Evolutionary conservation across 1,139 yeast genomes (phyloP), one percentile per base, ranked within the genome.

Genomic region (Pneumocystis wakefieldiae): DNA sequence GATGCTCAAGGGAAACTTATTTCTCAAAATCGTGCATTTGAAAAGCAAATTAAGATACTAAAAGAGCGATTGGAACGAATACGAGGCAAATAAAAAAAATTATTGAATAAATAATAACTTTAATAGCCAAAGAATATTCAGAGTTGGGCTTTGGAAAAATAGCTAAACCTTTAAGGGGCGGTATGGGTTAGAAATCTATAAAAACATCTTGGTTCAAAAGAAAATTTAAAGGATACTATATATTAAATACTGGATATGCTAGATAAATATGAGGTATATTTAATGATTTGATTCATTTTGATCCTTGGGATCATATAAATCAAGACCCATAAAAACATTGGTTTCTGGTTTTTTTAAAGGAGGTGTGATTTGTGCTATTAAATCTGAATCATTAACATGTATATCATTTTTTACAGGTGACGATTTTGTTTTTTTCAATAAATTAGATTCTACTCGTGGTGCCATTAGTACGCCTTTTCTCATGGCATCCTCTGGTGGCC

Each of bases 141-240:
- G 60, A 37, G 14, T 39, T 60, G 57, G 17, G 59, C 19, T 58
- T 63, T n/a, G 64, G 66, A 32, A 61, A 83, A 65, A 85, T 85
- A 29, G 83, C 86, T 57, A 84, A 83, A 71, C 91, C 92, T 1
- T 71, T 85, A 65, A 76, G 86, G 62, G 87, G 87, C 1, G 86
- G 86, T 3, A 72, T 71, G 10, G 66, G 64, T 14, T 28, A 28
- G n/a, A 10, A 37, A 32, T 4, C 8, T 32, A 32, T 7, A 32
- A 32, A 32, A 32, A 32, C 7, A 32, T 32, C 35, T 32, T 32
- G 35, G 35, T 32, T 32, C 8, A 32, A 32, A 32, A 32, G 8
- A 32, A 32, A 7, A 32, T 32, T 32, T 32, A 32, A 32, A 4
- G 8, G 35, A 32, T 32, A 32, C 4, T 32, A 32, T 32, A 32